phyloP scores from a whole-genome alignment of 1,284 basidiomycete species.

The Neolentinus lepideus region DNA sequence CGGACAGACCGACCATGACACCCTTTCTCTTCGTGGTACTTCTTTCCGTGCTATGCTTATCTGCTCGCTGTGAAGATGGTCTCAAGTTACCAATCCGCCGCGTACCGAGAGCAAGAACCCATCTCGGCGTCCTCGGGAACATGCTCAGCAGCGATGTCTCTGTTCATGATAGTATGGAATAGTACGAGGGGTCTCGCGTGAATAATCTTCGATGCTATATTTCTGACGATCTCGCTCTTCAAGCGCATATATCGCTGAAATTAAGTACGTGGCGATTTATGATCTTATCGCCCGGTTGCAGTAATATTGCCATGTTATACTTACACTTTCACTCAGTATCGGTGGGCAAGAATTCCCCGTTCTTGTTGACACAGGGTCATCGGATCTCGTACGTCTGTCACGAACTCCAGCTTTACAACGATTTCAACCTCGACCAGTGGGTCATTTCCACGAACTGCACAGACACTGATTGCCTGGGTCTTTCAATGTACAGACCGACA shows the following conservation, averaged over 20 bases:
- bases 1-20: background rate
- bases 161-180: conserved; percentile 26
- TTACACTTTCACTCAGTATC: too few relatives aligned
- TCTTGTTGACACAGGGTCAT: conserved; percentile 50
- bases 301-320: too few relatives aligned
- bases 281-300: too few relatives aligned
- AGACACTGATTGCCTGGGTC: conserved; percentile 21
- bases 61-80: conserved; percentile 3
- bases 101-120: conserved; percentile 12
- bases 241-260: conserved; percentile 33
- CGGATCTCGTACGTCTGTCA: conserved; percentile 35
- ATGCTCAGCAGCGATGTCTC: conserved; percentile 20
- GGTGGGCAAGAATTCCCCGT: conserved; percentile 43
- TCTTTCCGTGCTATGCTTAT: background rate
- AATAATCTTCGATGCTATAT: too few relatives aligned
- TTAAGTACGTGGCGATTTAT: conserved; percentile 21
- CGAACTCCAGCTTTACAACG: background rate
- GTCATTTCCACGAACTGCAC: conserved; percentile 28
- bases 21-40: background rate
- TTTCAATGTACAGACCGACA: conserved; percentile 24
- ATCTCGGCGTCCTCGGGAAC: conserved; percentile 16
- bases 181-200: conserved; percentile 19
- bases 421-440: conserved; percentile 20
- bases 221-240: background rate
- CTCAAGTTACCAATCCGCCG: conserved; percentile 23